Evolutionary conservation across 2,329 filamentous ascomycete species (phyloP).

Genomic region (Diaporthe eres): DNA sequence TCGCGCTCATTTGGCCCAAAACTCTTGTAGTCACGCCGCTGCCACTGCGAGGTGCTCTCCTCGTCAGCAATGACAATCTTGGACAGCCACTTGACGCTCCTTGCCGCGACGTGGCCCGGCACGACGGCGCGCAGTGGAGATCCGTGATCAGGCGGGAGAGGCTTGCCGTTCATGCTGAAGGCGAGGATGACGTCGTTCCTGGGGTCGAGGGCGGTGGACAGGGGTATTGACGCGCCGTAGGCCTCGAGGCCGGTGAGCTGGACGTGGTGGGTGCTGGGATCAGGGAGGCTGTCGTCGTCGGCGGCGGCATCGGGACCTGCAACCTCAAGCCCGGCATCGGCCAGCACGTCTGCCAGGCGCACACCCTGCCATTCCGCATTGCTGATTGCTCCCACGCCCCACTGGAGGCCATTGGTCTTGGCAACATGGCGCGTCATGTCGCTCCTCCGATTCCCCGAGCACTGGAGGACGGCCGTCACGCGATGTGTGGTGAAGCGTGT

Average conservation of each 20-base stretch:
- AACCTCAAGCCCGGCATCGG: slow-evolving; percentile 64
- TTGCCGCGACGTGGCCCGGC: slow-evolving; percentile 76
- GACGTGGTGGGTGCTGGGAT: slow-evolving; percentile 61
- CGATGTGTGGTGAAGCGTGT: slow-evolving; percentile 63
- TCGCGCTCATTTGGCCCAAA: slow-evolving; percentile 74
- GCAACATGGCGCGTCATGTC: slow-evolving; percentile 68
- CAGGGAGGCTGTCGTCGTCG: slow-evolving; percentile 31
- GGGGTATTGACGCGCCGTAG: slow-evolving; percentile 73
- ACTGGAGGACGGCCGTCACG: slow-evolving; percentile 71
- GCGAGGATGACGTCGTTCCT: slow-evolving; percentile 76
- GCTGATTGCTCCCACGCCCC: slow-evolving; percentile 72
- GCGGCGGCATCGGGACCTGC: slow-evolving; percentile 40
- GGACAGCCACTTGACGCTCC: slow-evolving; percentile 79
- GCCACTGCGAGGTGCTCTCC: slow-evolving; percentile 76
- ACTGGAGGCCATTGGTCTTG: slow-evolving; percentile 70
- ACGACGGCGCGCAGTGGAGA: slow-evolving; percentile 75
- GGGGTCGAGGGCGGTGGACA: slow-evolving; percentile 70
- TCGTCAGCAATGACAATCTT: slow-evolving; percentile 75
- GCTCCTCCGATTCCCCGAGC: slow-evolving; percentile 71
- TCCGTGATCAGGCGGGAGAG: slow-evolving; percentile 75
- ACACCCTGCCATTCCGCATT: slow-evolving; percentile 73
- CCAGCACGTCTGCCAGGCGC: slow-evolving; percentile 67
- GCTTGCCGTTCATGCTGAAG: slow-evolving; percentile 76
- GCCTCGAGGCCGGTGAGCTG: slow-evolving; percentile 73
- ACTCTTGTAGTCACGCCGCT: slow-evolving; percentile 77